Percentiles rank a stretch among this genome's conserved stretches.
Evolutionary conservation across 2,329 filamentous ascomycete genomes (phyloP).

Genomic region (Truncatella angustata): DNA sequence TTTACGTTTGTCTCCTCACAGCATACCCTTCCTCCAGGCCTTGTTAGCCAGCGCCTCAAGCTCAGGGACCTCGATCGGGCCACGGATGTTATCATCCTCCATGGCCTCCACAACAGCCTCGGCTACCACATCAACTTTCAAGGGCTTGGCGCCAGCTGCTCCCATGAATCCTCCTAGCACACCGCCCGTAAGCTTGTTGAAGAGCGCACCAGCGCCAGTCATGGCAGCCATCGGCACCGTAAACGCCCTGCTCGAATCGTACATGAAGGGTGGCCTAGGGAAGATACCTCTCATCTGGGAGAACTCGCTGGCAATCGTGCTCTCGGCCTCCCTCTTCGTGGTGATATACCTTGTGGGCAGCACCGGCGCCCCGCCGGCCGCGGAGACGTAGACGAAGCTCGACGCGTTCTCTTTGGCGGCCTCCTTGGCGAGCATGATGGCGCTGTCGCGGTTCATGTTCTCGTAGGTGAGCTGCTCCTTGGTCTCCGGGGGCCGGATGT

Average conservation of each 20-base stretch:
- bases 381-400: conserved; percentile 85
- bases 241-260: conserved; percentile 76
- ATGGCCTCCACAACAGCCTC: conserved; percentile 89
- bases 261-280: conserved; percentile 83
- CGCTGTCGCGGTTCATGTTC: conserved; percentile 91
- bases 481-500: conserved; percentile 63
- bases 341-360: conserved; percentile 82
- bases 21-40: conserved; percentile 88
- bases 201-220: conserved; percentile 69
- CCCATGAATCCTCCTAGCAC: conserved; percentile 76
- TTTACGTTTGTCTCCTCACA: too few species aligned
- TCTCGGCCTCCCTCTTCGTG: conserved; percentile 90
- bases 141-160: conserved; percentile 77
- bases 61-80: conserved; percentile 72
- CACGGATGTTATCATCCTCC: conserved; percentile 68
- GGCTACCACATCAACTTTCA: conserved; percentile 83
- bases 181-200: conserved; percentile 77
- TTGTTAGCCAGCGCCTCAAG: conserved; percentile 80
- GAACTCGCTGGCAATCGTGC: conserved; percentile 68
- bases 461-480: conserved; percentile 89
- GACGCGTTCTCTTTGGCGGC: conserved; percentile 62
- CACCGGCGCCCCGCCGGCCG: conserved; percentile 80
- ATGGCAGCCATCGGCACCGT: conserved; percentile 83
- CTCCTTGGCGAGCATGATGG: conserved; percentile 78
- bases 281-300: conserved; percentile 78